phyloP scores from a whole-genome alignment of 2,329 filamentous ascomycete species.

The Ophiocordyceps camponoti-floridani region DNA sequence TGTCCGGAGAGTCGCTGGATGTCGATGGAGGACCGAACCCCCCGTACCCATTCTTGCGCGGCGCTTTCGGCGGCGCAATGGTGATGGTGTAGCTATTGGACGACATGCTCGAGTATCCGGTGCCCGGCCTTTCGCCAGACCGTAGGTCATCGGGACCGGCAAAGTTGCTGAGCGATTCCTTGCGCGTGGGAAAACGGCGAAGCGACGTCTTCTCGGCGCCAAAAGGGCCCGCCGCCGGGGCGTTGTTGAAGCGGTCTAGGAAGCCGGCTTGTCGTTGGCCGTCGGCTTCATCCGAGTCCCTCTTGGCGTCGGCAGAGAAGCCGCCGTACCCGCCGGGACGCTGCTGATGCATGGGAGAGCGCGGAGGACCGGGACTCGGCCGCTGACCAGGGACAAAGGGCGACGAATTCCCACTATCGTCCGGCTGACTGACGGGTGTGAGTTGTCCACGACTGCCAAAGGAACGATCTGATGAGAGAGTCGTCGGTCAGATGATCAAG shows the following conservation, averaged over 20 bases:
- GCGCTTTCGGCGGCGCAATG: slow-evolving; percentile 18
- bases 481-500: not conserved
- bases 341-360: slow-evolving; percentile 5
- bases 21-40: slow-evolving; percentile 33
- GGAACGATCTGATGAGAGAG: not conserved
- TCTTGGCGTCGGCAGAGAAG: slow-evolving; percentile 10
- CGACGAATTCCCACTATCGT: slow-evolving; percentile 43
- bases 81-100: slow-evolving; percentile 14
- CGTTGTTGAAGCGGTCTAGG: slow-evolving; percentile 40
- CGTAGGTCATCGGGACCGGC: slow-evolving; percentile 1
- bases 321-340: slow-evolving; percentile 32
- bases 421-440: slow-evolving; percentile 44
- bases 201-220: slow-evolving; percentile 23
- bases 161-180: slow-evolving; percentile 9
- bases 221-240: slow-evolving; percentile 49
- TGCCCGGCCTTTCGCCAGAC: slow-evolving; percentile 3
- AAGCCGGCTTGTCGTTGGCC: slow-evolving; percentile 13
- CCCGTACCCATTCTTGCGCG: slow-evolving; percentile 36
- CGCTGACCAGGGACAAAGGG: slow-evolving; percentile 26
- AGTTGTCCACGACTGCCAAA: slow-evolving; percentile 38
- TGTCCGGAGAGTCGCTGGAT: slow-evolving; percentile 18
- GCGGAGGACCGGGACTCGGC: slow-evolving; percentile 7
- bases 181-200: slow-evolving; percentile 13
- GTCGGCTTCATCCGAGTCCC: not conserved
- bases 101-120: slow-evolving; percentile 11